Base-by-base conservation (phyloP, 805 yeast species). In the Candida pseudoglaebosa region DNA sequence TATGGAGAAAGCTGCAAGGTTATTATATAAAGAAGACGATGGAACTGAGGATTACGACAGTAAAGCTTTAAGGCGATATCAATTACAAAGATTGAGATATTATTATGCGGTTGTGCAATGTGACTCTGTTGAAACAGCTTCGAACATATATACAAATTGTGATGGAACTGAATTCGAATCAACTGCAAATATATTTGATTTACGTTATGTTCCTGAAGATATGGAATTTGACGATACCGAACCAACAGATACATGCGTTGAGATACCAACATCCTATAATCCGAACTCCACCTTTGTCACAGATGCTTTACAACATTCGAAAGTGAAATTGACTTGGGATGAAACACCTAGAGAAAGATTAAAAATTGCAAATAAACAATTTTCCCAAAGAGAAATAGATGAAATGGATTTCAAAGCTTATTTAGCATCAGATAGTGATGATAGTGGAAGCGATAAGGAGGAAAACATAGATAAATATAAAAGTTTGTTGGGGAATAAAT, bases 271-370 rank as follows among this genome's bases (percentile, higher is more conserved):
- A 2, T 77, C 76, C 35, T 93, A 93, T 61, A 81, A 78, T 48
- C 99, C 99, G 14, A 70, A 70, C 38, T 54, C 69, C 2, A 70
- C 73, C 7, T 93, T 93, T 60, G 85, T 86, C 21, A 93, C 99
- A 3, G 97, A 87, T 63, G 99, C 99, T 0, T 71, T 93, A 43
- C 96, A 93, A 58, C 96, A 89, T 56, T 90, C 98, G 12, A 93
- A 90, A 54, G 99, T 93, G 36, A 90, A 87, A 59, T 71, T 93
- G 48, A 90, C 98, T 0, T 93, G 99, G 99, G 99, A 93, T 61
- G 98, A 91, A 65, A 95, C 98, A 0, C 98, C 99, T 5, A 82
- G 80, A 41, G 97, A 89, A 53, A 77, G 99, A 54, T 60, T 78
- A 13, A 78, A 83, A 42, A 59, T 90, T 38, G 76, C 96, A 1